Base-by-base conservation (phyloP, 202 grass and related monocot species). In the Thinopyrum obtusiflorum region DNA sequence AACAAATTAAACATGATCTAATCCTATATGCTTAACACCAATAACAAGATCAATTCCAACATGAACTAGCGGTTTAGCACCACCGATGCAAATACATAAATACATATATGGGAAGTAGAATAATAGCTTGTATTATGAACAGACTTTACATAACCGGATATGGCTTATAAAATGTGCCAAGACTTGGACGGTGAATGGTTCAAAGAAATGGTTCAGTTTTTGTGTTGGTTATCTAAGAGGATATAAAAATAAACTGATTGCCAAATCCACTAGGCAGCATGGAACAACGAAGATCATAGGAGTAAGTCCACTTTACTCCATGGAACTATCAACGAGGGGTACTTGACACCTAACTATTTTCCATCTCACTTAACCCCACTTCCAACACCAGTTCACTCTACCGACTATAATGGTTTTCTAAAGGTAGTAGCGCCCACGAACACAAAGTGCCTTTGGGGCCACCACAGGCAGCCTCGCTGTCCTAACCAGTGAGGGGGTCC, bases 41-140 rank as follows among this genome's bases (percentile, higher is more conserved):
- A 51, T 51, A 51, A 51, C 47, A 51, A 51, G 47, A 51, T 18
- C 4, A 49, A 14, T 49, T 49, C 46, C 46, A 49, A 49, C 46
- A 49, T 49, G 46, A 49, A 28, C 10, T 10, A 63, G 65, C 35
- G 24, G n/a, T 72, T 59, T 55, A 73, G 21, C 28, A 39, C 27
- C n/a, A 29, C 70, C 67, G 2, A 76, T 68, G 46, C 32, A 51
- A 73, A 75, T 39, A 55, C 36, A 11, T 29, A 42, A 74, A 67
- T 81, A 40, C 35, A 63, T 64, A 53, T 4, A 35, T 37, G 24
- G 72, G 31, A 33, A 86, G 39, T 39, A 65, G 28, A 87, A 49
- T 40, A 75, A 75, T 74, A 76, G 18, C 65, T 69, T 82, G 46
- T 44, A 69, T 36, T 55, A 32, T 25, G 33, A 35, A 26, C 17